These are phyloP conservation scores for Mycogone perniciosa DNA, from an alignment of 2,329 filamentous ascomycete species.

Conservation along the genomic window DNA sequence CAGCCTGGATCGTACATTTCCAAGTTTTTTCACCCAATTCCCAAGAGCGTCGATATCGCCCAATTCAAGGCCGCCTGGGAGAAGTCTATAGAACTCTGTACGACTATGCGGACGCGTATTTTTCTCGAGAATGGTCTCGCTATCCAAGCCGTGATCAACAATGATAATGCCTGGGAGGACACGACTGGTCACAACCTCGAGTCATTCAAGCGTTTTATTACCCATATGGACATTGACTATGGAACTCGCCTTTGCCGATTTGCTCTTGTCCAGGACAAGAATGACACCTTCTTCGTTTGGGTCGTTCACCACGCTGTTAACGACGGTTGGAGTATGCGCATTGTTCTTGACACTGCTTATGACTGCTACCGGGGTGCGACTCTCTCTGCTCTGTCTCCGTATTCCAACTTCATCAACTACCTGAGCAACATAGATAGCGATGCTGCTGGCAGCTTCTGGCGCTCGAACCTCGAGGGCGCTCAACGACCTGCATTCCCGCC, in stretches of 20 bases:
- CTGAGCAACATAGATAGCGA: slow-evolving; percentile 3
- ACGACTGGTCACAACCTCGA: slow-evolving; percentile 1
- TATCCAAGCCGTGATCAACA: slow-evolving; percentile 12
- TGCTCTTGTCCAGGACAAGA: slow-evolving; percentile 3
- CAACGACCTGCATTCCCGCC: slow-evolving; percentile 5
- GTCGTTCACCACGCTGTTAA: slow-evolving; percentile 17
- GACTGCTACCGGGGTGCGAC: background rate
- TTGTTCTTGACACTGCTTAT: slow-evolving; percentile 8
- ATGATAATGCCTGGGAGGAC: slow-evolving; percentile 7
- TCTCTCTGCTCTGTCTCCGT: background rate
- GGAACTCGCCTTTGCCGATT: slow-evolving; percentile 6
- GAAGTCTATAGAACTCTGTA: slow-evolving; percentile 10
- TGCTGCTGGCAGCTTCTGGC: slow-evolving; percentile 8
- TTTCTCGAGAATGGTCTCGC: slow-evolving; percentile 10
- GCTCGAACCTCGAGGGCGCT: slow-evolving; percentile 3
- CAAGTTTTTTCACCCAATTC: slow-evolving; percentile 12
- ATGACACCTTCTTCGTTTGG: slow-evolving; percentile 12
- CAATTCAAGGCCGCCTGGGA: slow-evolving; percentile 18
- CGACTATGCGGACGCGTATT: slow-evolving; percentile 19
- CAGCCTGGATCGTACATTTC: slow-evolving; percentile 17
- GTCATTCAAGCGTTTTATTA: background rate
- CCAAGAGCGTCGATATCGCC: slow-evolving; percentile 5
- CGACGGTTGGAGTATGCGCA: slow-evolving; percentile 15
- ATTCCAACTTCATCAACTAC: slow-evolving; percentile 11
- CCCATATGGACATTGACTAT: slow-evolving; percentile 1